phyloP scores from a whole-genome alignment of 2,329 filamentous ascomycete genomes.

The Ceratocystis smalleyi region DNA sequence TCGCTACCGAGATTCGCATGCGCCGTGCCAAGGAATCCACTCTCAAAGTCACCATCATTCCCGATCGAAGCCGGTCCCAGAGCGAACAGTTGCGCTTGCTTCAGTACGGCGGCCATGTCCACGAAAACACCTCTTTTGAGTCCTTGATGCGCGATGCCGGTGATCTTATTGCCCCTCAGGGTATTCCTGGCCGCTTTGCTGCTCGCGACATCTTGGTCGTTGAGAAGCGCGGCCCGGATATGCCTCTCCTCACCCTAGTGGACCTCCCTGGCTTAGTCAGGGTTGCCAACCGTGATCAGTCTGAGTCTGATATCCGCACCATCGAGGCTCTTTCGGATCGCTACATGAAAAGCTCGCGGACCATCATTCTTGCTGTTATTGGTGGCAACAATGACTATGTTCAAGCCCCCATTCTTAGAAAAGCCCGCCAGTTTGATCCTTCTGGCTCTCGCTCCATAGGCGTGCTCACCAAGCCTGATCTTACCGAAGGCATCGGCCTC shows the following conservation, averaged over 20 bases:
- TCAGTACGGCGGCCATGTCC: constrained; percentile 34
- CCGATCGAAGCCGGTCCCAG: constrained; percentile 33
- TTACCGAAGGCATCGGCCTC: constrained; percentile 37
- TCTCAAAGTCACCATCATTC: constrained; percentile 39
- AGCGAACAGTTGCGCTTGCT: constrained; percentile 33
- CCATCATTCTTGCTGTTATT: constrained; percentile 40
- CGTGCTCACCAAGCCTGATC: constrained; percentile 37
- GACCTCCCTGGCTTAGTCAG: constrained; percentile 45
- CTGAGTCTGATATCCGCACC: constrained; percentile 35
- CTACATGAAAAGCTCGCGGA: constrained; percentile 41
- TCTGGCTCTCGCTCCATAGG: constrained; percentile 35
- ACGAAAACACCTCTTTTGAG: constrained; percentile 32
- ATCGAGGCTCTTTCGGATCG: constrained; percentile 36
- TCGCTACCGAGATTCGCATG: constrained; percentile 44
- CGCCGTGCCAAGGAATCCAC: constrained; percentile 31
- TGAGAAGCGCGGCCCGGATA: constrained; percentile 42
- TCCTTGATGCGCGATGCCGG: constrained; percentile 36
- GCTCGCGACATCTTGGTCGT: constrained; percentile 40
- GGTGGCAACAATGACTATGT: constrained; percentile 41
- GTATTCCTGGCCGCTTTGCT: constrained; percentile 35
- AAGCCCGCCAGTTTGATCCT: constrained; percentile 36
- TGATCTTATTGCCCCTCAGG: constrained; percentile 36
- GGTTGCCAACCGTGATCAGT: constrained; percentile 38
- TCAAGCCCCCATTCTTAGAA: constrained; percentile 36
- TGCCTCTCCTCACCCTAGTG: constrained; percentile 44